These are phyloP conservation scores for Cutaneotrichosporon sp. DNA, from an alignment of 1,284 basidiomycete genomes.

Conservation along the genomic window DNA sequence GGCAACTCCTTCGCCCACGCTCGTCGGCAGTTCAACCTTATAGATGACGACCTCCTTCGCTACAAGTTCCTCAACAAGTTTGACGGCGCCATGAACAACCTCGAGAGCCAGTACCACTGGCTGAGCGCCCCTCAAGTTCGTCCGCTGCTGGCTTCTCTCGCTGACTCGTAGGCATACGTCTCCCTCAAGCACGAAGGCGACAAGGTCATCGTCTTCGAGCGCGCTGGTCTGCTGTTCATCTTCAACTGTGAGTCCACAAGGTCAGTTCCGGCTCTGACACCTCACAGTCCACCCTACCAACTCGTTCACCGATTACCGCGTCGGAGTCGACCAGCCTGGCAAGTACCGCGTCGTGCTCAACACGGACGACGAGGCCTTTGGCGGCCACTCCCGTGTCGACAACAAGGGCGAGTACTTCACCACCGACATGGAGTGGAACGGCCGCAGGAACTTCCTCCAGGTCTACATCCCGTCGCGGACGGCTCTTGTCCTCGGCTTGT, in stretches of 20 bases:
- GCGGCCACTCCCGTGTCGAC: conserved; percentile 82
- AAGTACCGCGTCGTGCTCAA: conserved; percentile 79
- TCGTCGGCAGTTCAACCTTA: conserved; percentile 91
- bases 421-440: conserved; percentile 87
- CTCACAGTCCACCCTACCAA: conserved; percentile 70
- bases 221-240: conserved; percentile 86
- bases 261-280: neutral
- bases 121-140: conserved; percentile 74
- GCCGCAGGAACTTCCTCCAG: conserved; percentile 83
- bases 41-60: conserved; percentile 79
- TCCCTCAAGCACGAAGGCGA: conserved; percentile 90
- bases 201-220: conserved; percentile 91
- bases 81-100: conserved; percentile 88
- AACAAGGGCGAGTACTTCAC: conserved; percentile 72
- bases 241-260: conserved; percentile 69
- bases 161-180: conserved; percentile 69
- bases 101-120: conserved; percentile 81
- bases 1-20: conserved; percentile 94
- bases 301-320: conserved; percentile 89
- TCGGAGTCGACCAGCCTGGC: conserved; percentile 84
- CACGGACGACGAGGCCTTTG: conserved; percentile 83
- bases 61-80: conserved; percentile 94
- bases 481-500: conserved; percentile 65
- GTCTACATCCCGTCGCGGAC: conserved; percentile 78
- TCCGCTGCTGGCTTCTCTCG: neutral